Percentiles rank a stretch among this genome's conserved stretches.
These are phyloP conservation scores for Xanthoconium separans DNA, from an alignment of 1,284 basidiomycete species.

Conservation along the genomic window DNA sequence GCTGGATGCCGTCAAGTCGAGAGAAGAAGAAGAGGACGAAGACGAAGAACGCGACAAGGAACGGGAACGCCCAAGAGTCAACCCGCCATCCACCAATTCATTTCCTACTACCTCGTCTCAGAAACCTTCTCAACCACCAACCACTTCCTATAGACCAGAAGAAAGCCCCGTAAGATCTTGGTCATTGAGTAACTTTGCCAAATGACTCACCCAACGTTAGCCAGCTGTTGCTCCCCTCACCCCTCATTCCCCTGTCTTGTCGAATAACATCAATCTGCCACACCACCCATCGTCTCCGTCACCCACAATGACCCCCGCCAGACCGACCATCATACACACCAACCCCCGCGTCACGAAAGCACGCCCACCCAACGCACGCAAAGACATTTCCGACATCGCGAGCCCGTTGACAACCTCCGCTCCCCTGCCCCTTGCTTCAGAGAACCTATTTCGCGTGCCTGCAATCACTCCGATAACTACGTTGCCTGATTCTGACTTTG, in stretches of 20 bases:
- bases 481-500: slow-evolving; percentile 33
- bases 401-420: slow-evolving; percentile 10
- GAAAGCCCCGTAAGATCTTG: slow-evolving; percentile 21
- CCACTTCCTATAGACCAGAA: slow-evolving; percentile 19
- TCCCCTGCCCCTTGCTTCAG: slow-evolving; percentile 22
- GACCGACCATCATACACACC: slow-evolving; percentile 16
- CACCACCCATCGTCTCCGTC: slow-evolving; percentile 33
- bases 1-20: slow-evolving; percentile 64
- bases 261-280: slow-evolving; percentile 18
- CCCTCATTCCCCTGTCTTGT: slow-evolving; percentile 31
- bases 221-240: slow-evolving; percentile 16
- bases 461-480: slow-evolving; percentile 15
- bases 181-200: neutral
- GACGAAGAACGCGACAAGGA: slow-evolving; percentile 66
- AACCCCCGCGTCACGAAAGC: slow-evolving; percentile 31
- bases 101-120: slow-evolving; percentile 23
- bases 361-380: slow-evolving; percentile 22
- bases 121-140: slow-evolving; percentile 17
- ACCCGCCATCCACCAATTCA: slow-evolving; percentile 17
- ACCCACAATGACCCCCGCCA: slow-evolving; percentile 33
- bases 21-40: slow-evolving; percentile 77
- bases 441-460: slow-evolving; percentile 28
- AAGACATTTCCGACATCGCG: slow-evolving; percentile 23
- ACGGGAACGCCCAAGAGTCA: slow-evolving; percentile 27
- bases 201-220: slow-evolving; percentile 15